Conservation (phyloP, 2,329 filamentous ascomycete genomes). For the Decorospora gaudefroyi region DNA sequence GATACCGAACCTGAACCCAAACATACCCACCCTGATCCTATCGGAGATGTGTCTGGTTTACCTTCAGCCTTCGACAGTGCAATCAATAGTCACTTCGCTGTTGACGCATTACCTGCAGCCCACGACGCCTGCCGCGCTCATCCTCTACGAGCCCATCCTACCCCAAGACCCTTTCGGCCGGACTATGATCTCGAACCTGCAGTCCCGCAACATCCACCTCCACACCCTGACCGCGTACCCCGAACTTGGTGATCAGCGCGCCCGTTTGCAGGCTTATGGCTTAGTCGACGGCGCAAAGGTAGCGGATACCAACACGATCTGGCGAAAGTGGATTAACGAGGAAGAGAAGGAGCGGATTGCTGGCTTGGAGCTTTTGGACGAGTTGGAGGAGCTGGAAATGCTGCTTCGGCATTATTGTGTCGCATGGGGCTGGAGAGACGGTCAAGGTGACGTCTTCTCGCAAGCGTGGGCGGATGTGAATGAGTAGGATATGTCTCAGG, state of each 20-base stretch:
- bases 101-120: conserved; percentile 45
- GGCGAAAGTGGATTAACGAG: conserved; percentile 71
- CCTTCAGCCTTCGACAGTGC: conserved; percentile 67
- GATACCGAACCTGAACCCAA: conserved; percentile 56
- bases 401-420: conserved; percentile 88
- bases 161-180: conserved; percentile 84
- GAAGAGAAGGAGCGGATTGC: conserved; percentile 81
- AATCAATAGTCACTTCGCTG: conserved; percentile 60
- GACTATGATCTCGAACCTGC: conserved; percentile 91
- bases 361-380: conserved; percentile 82
- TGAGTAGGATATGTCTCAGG: conserved; percentile 19
- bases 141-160: conserved; percentile 88
- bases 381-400: conserved; percentile 91
- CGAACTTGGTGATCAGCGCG: conserved; percentile 68
- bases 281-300: conserved; percentile 63
- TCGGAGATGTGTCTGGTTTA: conserved; percentile 98
- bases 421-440: conserved; percentile 79
- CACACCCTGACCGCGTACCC: conserved; percentile 78
- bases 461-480: conserved; percentile 40
- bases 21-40: conserved; percentile 77
- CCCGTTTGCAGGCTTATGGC: conserved; percentile 67
- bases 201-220: conserved; percentile 77
- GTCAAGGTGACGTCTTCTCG: conserved; percentile 38
- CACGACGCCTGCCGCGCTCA: conserved; percentile 60
- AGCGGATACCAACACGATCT: conserved; percentile 70